Conservation (phyloP, 2,329 filamentous ascomycete species). For the Botrytis aclada region DNA sequence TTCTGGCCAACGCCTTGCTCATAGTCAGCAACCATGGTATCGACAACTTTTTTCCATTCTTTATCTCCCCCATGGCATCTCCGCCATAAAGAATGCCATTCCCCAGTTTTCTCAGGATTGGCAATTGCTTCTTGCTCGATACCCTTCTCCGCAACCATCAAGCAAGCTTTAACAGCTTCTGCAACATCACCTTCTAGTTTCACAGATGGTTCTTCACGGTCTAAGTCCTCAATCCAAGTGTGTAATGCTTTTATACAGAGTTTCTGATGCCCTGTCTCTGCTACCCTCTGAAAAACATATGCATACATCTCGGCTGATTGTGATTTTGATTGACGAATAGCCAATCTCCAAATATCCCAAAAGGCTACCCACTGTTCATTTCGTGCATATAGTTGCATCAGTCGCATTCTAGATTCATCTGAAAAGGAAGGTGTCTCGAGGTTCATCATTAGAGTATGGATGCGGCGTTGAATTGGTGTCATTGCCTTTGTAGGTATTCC, state of each 20-base stretch:
- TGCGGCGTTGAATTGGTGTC: constrained; percentile 30
- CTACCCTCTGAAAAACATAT: constrained; percentile 50
- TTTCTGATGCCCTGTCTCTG: constrained; percentile 43
- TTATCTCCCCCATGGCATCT: constrained; percentile 11
- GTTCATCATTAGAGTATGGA: constrained; percentile 46
- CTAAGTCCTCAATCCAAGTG: constrained; percentile 59
- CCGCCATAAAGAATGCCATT: constrained; percentile 30
- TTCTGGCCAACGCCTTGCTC: not conserved
- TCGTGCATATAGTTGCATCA: constrained; percentile 48
- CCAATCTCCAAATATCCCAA: constrained; percentile 58
- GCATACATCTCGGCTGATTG: constrained; percentile 55
- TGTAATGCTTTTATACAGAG: constrained; percentile 49
- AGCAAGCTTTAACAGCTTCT: constrained; percentile 50
- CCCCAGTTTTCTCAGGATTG: constrained; percentile 20
- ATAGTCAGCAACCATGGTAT: not conserved
- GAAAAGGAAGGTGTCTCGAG: constrained; percentile 45
- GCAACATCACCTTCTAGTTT: constrained; percentile 45
- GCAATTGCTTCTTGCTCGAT: constrained; percentile 25
- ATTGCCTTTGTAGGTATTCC: constrained; percentile 27
- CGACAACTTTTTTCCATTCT: not conserved
- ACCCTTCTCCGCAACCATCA: constrained; percentile 52
- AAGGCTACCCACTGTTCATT: constrained; percentile 53
- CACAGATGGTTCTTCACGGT: constrained; percentile 51
- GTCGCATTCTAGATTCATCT: constrained; percentile 40
- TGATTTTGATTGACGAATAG: constrained; percentile 47